Percentiles rank a stretch among this genome's conserved stretches.
Conservation (phyloP, 2,329 filamentous ascomycete species). For the Teratosphaeria zuluensis region DNA sequence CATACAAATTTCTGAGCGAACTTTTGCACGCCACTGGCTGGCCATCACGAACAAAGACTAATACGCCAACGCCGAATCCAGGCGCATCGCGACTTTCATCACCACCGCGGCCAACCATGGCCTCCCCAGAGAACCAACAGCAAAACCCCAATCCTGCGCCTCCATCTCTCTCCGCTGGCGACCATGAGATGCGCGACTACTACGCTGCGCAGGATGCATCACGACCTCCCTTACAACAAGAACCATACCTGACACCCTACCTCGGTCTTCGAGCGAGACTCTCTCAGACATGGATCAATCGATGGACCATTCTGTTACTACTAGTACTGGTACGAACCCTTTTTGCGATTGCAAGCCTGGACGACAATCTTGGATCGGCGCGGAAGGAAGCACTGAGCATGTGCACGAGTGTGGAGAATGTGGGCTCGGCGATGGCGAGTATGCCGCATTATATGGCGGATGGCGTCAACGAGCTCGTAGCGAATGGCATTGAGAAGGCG, state of each 20-base stretch:
- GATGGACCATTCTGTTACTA: conserved; percentile 85
- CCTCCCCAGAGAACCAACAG: conserved; percentile 42
- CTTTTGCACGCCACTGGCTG: conserved; percentile 4
- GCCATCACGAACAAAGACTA: conserved; percentile 4
- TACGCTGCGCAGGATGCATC: conserved; percentile 46
- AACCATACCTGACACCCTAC: conserved; percentile 73
- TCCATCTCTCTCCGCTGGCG: conserved; percentile 51
- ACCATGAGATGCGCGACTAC: conserved; percentile 53
- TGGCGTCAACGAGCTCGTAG: conserved; percentile 80
- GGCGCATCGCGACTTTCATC: conserved; percentile 19
- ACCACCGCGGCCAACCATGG: conserved; percentile 28
- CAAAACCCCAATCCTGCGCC: conserved; percentile 45
- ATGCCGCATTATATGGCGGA: conserved; percentile 92
- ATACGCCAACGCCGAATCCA: conserved; percentile 8
- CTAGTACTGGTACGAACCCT: conserved; percentile 76
- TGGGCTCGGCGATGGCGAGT: conserved; percentile 91
- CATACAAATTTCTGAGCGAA: neutral
- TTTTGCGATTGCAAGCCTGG: conserved; percentile 62
- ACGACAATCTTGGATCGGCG: conserved; percentile 65
- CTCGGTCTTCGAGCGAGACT: conserved; percentile 80
- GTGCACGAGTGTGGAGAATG: conserved; percentile 83
- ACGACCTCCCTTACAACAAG: conserved; percentile 51
- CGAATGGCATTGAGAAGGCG: conserved; percentile 67
- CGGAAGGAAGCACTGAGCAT: conserved; percentile 75
- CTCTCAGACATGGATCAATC: conserved; percentile 95